Base-by-base conservation (phyloP, 2,329 filamentous ascomycete genomes). In the Orbilia oligospora region DNA sequence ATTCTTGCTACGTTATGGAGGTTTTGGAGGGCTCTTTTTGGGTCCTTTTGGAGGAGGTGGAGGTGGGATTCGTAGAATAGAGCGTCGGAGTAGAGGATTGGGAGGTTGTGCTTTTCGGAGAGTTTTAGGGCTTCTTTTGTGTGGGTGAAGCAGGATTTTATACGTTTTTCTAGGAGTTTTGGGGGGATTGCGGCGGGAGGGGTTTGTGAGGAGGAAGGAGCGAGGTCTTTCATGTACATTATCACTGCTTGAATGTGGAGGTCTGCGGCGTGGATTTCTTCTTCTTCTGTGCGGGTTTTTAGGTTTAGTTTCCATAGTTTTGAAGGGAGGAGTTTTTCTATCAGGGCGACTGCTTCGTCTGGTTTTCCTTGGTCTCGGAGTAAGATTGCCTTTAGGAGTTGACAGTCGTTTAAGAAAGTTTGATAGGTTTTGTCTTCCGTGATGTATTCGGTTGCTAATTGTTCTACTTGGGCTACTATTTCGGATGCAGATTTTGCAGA, bases 311-410 rank as follows among this genome's bases (percentile, higher is more conserved):
- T 78, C 75, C 75, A 78, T 36, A 36, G 33, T 69, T 72, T 78
- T 27, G 75, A 72, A 3, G 68, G 75, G n/a, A 78, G 20, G 3
- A 49, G 22, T 61, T 69, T 78, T 24, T 78, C 75, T 18, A 72
- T 63, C 5, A 71, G 14, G 8, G 68, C 22, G 2, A 69, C 75
- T 1, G 75, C 68, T 24, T 71, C 75, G 48, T 78, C 68, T 14
- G 66, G 36, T 69, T 78, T 78, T 1, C 75, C 75, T 30, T 71
- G 68, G 24, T 58, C 53, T 14, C 56, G 36, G 8, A 78, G 33
- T 0, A 78, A 44, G 12, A 72, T 24, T 0, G 68, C 55, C 44
- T 71, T 78, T 33, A 71, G 33, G 0, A 55, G 68, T 4, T 69
- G 44, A 4, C 53, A 41, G 36, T 78, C 68, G 27, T 51, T 27